Evolutionary conservation across 2,329 filamentous ascomycete species (phyloP).

Genomic region (Botrytis cinerea): DNA sequence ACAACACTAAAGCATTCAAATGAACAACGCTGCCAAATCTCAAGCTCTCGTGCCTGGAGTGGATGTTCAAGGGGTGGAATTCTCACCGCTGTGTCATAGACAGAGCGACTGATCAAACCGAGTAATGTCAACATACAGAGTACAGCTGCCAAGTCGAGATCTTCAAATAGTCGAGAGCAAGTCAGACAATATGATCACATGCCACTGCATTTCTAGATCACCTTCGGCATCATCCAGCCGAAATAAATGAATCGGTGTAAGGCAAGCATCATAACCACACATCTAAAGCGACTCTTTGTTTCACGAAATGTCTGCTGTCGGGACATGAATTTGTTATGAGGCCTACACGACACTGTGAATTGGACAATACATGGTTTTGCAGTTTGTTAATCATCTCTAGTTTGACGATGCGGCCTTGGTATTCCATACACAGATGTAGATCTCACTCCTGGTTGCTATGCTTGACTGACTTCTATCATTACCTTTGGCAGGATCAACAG

Average conservation of each 20-base stretch:
- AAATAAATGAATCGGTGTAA: neutral
- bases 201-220: neutral
- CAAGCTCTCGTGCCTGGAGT: neutral
- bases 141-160: conserved; percentile 1
- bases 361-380: neutral
- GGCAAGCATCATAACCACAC: neutral
- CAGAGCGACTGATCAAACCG: no score
- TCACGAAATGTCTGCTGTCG: neutral
- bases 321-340: neutral
- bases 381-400: neutral
- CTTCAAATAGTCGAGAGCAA: neutral
- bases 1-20: neutral
- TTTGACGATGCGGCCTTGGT: neutral
- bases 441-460: neutral
- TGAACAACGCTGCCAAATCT: neutral
- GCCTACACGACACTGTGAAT: neutral
- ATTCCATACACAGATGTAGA: neutral
- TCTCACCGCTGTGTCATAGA: neutral
- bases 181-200: neutral
- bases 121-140: neutral
- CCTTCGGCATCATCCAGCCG: neutral
- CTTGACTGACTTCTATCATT: neutral
- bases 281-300: no score
- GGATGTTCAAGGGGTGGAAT: neutral
- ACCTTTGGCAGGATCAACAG: neutral